Evolutionary conservation across 1,139 yeast genomes (phyloP).

Genomic region (Kurtzmaniella quercitrusa): DNA sequence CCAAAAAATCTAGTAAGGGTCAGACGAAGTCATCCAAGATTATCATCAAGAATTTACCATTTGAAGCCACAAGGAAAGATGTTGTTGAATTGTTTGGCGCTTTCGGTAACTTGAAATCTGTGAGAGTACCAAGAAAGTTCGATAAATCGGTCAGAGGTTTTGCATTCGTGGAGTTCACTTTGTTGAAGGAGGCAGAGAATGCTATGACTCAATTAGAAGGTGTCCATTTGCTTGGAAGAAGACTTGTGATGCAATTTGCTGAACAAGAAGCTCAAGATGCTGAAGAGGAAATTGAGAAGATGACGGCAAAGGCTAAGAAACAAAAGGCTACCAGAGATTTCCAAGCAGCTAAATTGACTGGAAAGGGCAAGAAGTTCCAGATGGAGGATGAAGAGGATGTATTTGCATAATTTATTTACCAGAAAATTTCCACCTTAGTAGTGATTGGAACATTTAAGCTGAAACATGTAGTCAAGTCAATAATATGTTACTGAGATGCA

Average conservation of each 20-base stretch:
- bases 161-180: slow-evolving; percentile 90
- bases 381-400: slow-evolving; percentile 53
- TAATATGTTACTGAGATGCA: no score
- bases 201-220: slow-evolving; percentile 96
- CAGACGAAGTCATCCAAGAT: slow-evolving; percentile 57
- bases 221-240: slow-evolving; percentile 93
- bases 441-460: no score
- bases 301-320: slow-evolving; percentile 80
- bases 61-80: slow-evolving; percentile 92
- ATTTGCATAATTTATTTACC: slow-evolving; percentile 11
- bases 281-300: slow-evolving; percentile 83
- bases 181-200: slow-evolving; percentile 87
- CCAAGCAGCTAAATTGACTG: slow-evolving; percentile 66
- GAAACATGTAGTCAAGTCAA: no score
- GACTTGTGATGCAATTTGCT: slow-evolving; percentile 93
- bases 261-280: slow-evolving; percentile 77
- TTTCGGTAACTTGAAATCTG: slow-evolving; percentile 91
- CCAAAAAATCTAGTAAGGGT: slow-evolving; percentile 19
- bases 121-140: slow-evolving; percentile 93
- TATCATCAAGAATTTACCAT: slow-evolving; percentile 93
- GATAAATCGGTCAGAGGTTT: slow-evolving; percentile 95
- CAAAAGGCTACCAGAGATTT: slow-evolving; percentile 77
- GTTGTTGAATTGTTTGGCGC: slow-evolving; percentile 86
- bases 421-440: no score
- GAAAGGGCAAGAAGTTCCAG: slow-evolving; percentile 72